These are phyloP conservation scores for Byssoonygena ceratinophila DNA, from an alignment of 2,329 filamentous ascomycete species.

Conservation along the genomic window DNA sequence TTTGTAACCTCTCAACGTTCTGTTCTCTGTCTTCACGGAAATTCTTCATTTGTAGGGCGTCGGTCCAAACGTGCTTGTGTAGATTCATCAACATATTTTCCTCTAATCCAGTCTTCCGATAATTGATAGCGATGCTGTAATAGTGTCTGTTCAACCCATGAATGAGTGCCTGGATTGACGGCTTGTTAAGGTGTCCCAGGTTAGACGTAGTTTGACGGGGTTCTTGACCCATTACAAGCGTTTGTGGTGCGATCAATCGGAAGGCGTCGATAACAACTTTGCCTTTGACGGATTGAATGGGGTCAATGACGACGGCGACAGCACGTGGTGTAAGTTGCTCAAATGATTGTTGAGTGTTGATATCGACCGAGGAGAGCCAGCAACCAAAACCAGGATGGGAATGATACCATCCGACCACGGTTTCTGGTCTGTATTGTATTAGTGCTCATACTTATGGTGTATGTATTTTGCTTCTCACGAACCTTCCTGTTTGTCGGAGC, in stretches of 20 bases:
- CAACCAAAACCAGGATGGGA: slow-evolving; percentile 98
- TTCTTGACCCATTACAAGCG: slow-evolving; percentile 94
- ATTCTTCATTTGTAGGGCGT: slow-evolving; percentile 92
- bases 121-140: slow-evolving; percentile 98
- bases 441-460: slow-evolving; percentile 14
- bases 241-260: slow-evolving; percentile 95
- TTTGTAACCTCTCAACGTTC: slow-evolving; percentile 80
- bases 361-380: slow-evolving; percentile 97
- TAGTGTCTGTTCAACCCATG: slow-evolving; percentile 97
- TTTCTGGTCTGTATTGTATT: slow-evolving; percentile 60
- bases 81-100: slow-evolving; percentile 99
- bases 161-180: slow-evolving; percentile 97
- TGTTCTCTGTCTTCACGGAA: slow-evolving; percentile 73
- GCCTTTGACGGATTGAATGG: slow-evolving; percentile 98
- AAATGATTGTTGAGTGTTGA: slow-evolving; percentile 99
- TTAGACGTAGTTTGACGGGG: slow-evolving; percentile 97
- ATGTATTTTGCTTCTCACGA: not conserved
- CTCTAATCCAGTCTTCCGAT: slow-evolving; percentile 91
- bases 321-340: slow-evolving; percentile 95
- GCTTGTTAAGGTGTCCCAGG: slow-evolving; percentile 95
- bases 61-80: slow-evolving; percentile 99
- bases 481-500: slow-evolving; percentile 94
- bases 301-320: slow-evolving; percentile 94
- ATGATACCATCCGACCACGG: slow-evolving; percentile 98
- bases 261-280: slow-evolving; percentile 99